Evolutionary conservation across 768 basidiomycete species (phyloP).

Genomic region (Hygrophorus pudorinus): DNA sequence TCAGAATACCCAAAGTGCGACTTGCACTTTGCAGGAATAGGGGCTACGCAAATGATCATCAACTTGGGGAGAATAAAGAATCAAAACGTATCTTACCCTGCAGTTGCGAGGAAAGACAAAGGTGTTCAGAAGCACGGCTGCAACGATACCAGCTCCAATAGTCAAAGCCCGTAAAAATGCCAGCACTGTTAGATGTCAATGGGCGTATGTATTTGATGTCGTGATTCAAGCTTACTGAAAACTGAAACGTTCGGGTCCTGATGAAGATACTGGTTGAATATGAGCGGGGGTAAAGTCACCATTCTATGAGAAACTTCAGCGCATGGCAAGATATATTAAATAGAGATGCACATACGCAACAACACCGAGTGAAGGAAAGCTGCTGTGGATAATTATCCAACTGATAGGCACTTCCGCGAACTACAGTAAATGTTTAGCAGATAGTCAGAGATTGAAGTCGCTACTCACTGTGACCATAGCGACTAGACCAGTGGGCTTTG

Average conservation of each 20-base stretch:
- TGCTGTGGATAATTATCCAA: conserved; percentile 31
- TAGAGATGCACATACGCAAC: conserved; percentile 27
- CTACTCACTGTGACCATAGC: conserved; percentile 26
- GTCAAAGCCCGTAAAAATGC: conserved; percentile 28
- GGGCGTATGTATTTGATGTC: background rate
- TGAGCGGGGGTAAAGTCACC: conserved; percentile 33
- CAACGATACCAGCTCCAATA: conserved; percentile 35
- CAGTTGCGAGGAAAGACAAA: conserved; percentile 38
- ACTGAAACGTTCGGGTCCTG: conserved; percentile 18
- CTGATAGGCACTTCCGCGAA: conserved; percentile 34
- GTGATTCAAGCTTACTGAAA: conserved; percentile 15
- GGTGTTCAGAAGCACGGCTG: conserved; percentile 33
- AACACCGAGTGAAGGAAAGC: conserved; percentile 29
- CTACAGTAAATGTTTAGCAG: conserved; percentile 14
- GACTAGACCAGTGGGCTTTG: conserved; percentile 34
- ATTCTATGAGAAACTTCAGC: conserved; percentile 18
- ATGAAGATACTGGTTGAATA: conserved; percentile 21
- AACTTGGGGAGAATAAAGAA: background rate
- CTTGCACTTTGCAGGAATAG: conserved; percentile 31
- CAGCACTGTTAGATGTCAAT: conserved; percentile 20
- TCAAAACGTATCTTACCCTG: conserved; percentile 19
- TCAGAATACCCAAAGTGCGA: conserved; percentile 27
- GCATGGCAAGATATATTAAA: background rate
- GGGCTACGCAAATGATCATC: conserved; percentile 17
- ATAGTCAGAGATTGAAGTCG: background rate